phyloP scores from a whole-genome alignment of 2,329 filamentous ascomycete species.

The Aspergillus aculeatus region DNA sequence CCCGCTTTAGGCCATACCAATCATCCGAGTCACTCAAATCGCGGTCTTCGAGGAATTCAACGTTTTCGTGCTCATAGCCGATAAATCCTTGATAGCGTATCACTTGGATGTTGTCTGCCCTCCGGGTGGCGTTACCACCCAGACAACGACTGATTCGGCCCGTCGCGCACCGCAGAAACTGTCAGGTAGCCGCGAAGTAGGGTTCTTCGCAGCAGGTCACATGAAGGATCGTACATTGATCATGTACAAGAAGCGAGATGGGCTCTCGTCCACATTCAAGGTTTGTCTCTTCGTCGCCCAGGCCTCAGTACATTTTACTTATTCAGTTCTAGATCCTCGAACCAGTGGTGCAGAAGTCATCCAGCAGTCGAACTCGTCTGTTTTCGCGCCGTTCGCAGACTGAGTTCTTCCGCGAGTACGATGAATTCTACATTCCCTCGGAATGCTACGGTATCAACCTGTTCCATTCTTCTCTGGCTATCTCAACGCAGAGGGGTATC shows the following conservation, averaged over 20 bases:
- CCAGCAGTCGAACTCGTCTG: constrained; percentile 74
- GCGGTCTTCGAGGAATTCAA: constrained; percentile 95
- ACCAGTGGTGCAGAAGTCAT: constrained; percentile 89
- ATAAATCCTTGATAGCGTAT: constrained; percentile 88
- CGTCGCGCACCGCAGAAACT: constrained; percentile 89
- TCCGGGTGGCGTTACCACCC: constrained; percentile 43
- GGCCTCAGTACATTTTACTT: not conserved
- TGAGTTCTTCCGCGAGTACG: constrained; percentile 96
- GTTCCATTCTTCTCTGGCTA: constrained; percentile 90
- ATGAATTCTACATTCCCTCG: constrained; percentile 96
- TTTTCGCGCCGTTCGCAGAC: constrained; percentile 70
- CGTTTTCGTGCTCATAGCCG: constrained; percentile 84
- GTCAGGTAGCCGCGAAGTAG: constrained; percentile 81
- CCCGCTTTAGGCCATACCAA: constrained; percentile 66
- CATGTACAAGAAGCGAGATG: constrained; percentile 96
- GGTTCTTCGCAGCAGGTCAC: constrained; percentile 90
- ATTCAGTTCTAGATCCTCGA: constrained; percentile 61
- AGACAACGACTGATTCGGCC: constrained; percentile 67
- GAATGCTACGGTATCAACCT: constrained; percentile 95
- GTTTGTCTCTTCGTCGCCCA: constrained; percentile 23
- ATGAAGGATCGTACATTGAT: constrained; percentile 97
- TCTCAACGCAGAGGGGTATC: constrained; percentile 86
- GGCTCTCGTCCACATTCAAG: constrained; percentile 88
- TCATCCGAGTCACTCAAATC: constrained; percentile 80
- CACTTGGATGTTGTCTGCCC: constrained; percentile 80